Evolutionary conservation across 148 eudicot species (phyloP), one percentile per base, ranked within the genome.

Genomic region (Chenopodium suecicum): DNA sequence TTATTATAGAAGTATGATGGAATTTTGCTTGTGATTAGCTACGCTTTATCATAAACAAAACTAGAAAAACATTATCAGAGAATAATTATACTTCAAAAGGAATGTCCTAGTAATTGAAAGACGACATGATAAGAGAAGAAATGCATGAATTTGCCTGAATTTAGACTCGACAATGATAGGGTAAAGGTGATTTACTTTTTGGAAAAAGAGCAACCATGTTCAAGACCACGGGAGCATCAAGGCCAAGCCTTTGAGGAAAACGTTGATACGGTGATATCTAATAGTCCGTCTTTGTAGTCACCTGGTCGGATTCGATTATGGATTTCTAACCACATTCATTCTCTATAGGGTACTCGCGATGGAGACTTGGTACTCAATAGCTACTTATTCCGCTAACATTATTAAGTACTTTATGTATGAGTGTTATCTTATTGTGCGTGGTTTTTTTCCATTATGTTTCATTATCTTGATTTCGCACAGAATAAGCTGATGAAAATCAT

Each of bases 1-100:
- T 80, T 16, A 80, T 72, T 41, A 73, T 34, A 72, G 48, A 46
- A 80, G 58, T 32, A 80, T 22, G 25, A 32, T 37, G 58, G 11
- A 58, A 60, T 10, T 23, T 80, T 44, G 67, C 77, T 60, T 60
- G 52, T 73, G 54, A 72, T 72, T 58, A 79, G 56, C 14, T 2
- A 2, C 25, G 9, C 44, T 41, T 32, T 7, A 16, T 48, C 60
- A 73, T 31, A 48, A n/a, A 10, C 34, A 48, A n/a, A 10, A 73
- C 25, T 29, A 27, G 41, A 74, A 47, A 17, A 23, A 44, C 77
- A 74, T 25, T 48, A 72, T 72, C 56, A 27, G 37, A 72, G 75
- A 46, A 72, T 62, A 20, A 46, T 44, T 17, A 37, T 37, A 7
- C 48, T 70, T 70, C 29, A 37, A 70, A 70, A 47, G 74, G n/a